These are phyloP conservation scores for Neurospora sp. DNA, from an alignment of 495 filamentous ascomycete species.

Conservation along the genomic window DNA sequence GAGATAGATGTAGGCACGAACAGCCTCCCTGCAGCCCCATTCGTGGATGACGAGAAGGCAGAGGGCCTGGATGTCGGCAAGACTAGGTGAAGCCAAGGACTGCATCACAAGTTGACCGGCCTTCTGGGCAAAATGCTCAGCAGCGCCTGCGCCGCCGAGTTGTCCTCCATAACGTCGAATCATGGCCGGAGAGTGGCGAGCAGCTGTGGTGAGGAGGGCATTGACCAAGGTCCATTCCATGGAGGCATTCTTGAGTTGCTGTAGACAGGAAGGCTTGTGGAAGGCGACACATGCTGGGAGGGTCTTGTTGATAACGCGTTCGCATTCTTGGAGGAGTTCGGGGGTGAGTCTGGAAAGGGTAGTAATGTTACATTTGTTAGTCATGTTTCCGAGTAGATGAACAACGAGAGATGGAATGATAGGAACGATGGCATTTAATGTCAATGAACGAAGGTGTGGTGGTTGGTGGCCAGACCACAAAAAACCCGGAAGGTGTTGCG, in stretches of 20 bases:
- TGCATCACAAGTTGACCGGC: conserved; percentile 36
- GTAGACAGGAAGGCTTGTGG: conserved; percentile 42
- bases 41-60: conserved; percentile 43
- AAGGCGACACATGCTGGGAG: conserved; percentile 43
- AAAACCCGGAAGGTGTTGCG: not conserved
- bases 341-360: conserved; percentile 31
- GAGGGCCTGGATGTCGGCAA: conserved; percentile 42
- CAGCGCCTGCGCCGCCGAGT: conserved; percentile 30
- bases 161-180: conserved; percentile 41
- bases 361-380: conserved; percentile 2
- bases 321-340: conserved; percentile 39
- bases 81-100: conserved; percentile 35
- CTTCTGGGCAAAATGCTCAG: conserved; percentile 41
- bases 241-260: conserved; percentile 37
- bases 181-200: conserved; percentile 36
- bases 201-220: conserved; percentile 37
- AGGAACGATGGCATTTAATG: not conserved
- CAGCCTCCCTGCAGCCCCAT: conserved; percentile 42
- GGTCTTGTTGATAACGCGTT: conserved; percentile 40
- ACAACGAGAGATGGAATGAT: not conserved
- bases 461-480: not conserved
- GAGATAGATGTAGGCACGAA: conserved; percentile 42
- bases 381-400: not conserved
- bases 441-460: not conserved
- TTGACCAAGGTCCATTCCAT: conserved; percentile 40